Evolutionary conservation across 2,329 filamentous ascomycete genomes (phyloP).

Genomic region (Penicillium paneum): DNA sequence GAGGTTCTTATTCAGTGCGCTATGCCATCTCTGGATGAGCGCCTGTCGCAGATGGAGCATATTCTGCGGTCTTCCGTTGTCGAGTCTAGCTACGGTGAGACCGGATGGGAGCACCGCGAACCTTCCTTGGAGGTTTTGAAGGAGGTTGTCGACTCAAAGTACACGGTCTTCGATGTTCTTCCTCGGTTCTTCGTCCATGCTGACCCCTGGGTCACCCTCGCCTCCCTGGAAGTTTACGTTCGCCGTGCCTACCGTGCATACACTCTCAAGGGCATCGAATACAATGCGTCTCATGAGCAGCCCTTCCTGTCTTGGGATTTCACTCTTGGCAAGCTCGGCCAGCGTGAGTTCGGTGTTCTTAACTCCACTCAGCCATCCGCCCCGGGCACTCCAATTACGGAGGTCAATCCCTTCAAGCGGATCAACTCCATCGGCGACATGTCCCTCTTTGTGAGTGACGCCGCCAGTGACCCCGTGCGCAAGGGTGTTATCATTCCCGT

Average conservation of each 20-base stretch:
- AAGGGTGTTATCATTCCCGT: slow-evolving; percentile 95
- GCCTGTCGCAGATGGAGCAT: slow-evolving; percentile 95
- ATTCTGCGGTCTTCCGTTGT: slow-evolving; percentile 93
- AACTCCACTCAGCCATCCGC: slow-evolving; percentile 75
- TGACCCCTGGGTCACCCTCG: slow-evolving; percentile 90
- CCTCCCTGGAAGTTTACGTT: slow-evolving; percentile 92
- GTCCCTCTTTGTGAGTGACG: slow-evolving; percentile 75
- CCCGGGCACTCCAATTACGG: slow-evolving; percentile 67
- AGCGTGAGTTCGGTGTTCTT: slow-evolving; percentile 81
- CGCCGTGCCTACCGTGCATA: slow-evolving; percentile 97
- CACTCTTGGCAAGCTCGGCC: slow-evolving; percentile 84
- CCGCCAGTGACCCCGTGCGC: slow-evolving; percentile 68
- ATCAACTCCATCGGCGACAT: slow-evolving; percentile 96
- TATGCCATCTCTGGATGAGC: slow-evolving; percentile 91
- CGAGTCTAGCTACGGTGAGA: slow-evolving; percentile 96
- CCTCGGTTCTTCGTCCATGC: slow-evolving; percentile 92
- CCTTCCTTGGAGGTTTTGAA: slow-evolving; percentile 88
- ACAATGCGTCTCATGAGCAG: slow-evolving; percentile 67
- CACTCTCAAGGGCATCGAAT: slow-evolving; percentile 82
- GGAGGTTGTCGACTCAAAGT: slow-evolving; percentile 97
- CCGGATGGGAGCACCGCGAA: slow-evolving; percentile 92
- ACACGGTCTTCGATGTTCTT: slow-evolving; percentile 95
- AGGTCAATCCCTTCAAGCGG: slow-evolving; percentile 68
- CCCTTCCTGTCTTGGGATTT: slow-evolving; percentile 95
- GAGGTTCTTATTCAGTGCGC: slow-evolving; percentile 97